Conservation (phyloP, 2,329 filamentous ascomycete genomes). For the Gaeumannomyces tritici region DNA sequence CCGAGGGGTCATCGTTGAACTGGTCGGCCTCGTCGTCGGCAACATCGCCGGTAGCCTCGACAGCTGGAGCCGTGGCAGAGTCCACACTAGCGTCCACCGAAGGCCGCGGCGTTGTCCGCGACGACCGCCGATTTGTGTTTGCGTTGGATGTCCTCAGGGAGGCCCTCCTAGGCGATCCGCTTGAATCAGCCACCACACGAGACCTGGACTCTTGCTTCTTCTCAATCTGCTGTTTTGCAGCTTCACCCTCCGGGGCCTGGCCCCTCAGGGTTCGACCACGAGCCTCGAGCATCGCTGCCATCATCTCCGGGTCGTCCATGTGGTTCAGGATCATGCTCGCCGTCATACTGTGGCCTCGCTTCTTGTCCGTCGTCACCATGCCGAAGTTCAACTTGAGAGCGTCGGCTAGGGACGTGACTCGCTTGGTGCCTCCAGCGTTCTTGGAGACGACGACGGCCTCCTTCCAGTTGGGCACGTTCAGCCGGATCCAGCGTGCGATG, state of each 20-base stretch:
- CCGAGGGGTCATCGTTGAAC: slow-evolving; percentile 72
- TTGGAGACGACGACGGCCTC: slow-evolving; percentile 96
- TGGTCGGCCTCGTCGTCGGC: slow-evolving; percentile 32
- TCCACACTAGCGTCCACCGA: neutral
- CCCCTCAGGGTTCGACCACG: neutral
- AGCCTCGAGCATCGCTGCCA: neutral
- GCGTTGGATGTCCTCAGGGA: slow-evolving; percentile 8
- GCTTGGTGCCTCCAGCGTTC: slow-evolving; percentile 93
- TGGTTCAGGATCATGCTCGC: slow-evolving; percentile 70
- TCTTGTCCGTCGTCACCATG: slow-evolving; percentile 80
- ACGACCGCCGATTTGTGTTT: slow-evolving; percentile 12
- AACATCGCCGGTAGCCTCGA: neutral
- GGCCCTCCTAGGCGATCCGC: neutral
- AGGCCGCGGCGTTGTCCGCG: slow-evolving; percentile 12
- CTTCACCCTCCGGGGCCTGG: neutral
- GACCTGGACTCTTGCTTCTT: slow-evolving; percentile 11
- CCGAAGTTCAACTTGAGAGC: slow-evolving; percentile 96
- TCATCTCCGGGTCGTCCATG: slow-evolving; percentile 38
- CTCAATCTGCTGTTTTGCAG: neutral
- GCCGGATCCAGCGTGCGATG: slow-evolving; percentile 89
- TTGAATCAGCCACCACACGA: slow-evolving; percentile 3
- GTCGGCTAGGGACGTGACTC: slow-evolving; percentile 91
- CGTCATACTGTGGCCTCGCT: slow-evolving; percentile 56
- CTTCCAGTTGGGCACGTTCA: slow-evolving; percentile 78
- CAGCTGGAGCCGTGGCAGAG: neutral